phyloP scores from a whole-genome alignment of 495 filamentous ascomycete genomes.

The Podospora pseudocomata region DNA sequence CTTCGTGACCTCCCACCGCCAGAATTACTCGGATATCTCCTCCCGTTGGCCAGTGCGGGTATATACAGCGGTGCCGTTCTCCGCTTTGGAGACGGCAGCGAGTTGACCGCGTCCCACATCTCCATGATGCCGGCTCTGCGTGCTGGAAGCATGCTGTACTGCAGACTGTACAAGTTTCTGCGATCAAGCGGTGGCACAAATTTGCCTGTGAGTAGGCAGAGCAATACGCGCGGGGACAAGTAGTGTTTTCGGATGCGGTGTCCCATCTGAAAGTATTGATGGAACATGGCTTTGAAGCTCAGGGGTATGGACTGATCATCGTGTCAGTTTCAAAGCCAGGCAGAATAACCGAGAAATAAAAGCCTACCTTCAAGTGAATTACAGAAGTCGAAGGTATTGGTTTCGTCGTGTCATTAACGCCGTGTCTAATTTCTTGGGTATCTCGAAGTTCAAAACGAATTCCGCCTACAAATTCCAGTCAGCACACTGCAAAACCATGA shows the following conservation, averaged over 20 bases:
- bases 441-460: slow-evolving; percentile 87
- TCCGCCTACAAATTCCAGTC: slow-evolving; percentile 53
- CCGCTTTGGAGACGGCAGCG: slow-evolving; percentile 52
- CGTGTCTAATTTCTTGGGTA: slow-evolving; percentile 52
- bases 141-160: slow-evolving; percentile 96
- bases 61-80: slow-evolving; percentile 23
- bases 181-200: slow-evolving; percentile 90
- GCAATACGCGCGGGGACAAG: slow-evolving; percentile 77
- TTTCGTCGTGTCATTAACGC: slow-evolving; percentile 32
- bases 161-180: slow-evolving; percentile 90
- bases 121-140: slow-evolving; percentile 73
- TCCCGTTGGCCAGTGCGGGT: slow-evolving; percentile 25
- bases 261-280: slow-evolving; percentile 94
- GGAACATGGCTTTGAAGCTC: slow-evolving; percentile 86
- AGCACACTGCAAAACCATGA: neutral
- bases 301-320: slow-evolving; percentile 74
- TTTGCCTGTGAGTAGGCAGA: slow-evolving; percentile 81
- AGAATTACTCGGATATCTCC: slow-evolving; percentile 25
- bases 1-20: slow-evolving; percentile 25
- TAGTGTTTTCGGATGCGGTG: slow-evolving; percentile 93
- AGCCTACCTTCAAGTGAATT: slow-evolving; percentile 70
- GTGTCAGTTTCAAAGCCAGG: slow-evolving; percentile 1
- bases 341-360: neutral
- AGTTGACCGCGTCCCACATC: slow-evolving; percentile 68
- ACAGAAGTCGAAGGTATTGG: slow-evolving; percentile 58